These are phyloP conservation scores for Coemansia reversa DNA, from an alignment of 192 early-diverging fungal species.

Conservation along the genomic window DNA sequence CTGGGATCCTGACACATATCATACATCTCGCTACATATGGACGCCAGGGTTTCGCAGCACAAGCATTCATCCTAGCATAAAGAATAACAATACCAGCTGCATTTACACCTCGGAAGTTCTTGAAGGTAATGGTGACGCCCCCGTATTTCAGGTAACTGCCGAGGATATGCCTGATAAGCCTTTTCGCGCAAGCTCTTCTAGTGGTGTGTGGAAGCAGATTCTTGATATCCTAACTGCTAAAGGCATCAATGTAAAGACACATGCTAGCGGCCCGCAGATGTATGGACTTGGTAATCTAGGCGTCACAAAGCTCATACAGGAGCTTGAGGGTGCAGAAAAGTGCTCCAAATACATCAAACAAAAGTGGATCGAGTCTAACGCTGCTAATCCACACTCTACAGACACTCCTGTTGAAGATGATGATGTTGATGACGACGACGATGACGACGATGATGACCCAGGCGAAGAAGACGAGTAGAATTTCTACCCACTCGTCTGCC, in stretches of 20 bases:
- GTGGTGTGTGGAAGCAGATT: constrained; percentile 70
- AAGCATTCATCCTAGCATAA: constrained; percentile 61
- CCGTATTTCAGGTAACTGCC: constrained; percentile 67
- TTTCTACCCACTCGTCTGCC: too few relatives aligned
- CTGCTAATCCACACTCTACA: not conserved
- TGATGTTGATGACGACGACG: constrained; percentile 1
- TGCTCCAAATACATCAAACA: constrained; percentile 50
- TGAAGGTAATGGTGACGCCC: constrained; percentile 58
- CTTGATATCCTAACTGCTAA: constrained; percentile 60
- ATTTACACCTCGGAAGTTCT: constrained; percentile 67
- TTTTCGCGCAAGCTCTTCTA: constrained; percentile 63
- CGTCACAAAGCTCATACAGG: constrained; percentile 72
- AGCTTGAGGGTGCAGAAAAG: constrained; percentile 44
- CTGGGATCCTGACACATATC: constrained; percentile 62
- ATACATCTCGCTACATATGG: constrained; percentile 70
- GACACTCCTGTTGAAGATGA: constrained; percentile 4
- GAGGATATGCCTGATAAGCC: constrained; percentile 62
- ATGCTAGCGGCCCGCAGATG: constrained; percentile 72
- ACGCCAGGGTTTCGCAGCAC: constrained; percentile 67
- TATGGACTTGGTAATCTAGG: constrained; percentile 65
- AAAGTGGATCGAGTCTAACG: constrained; percentile 32
- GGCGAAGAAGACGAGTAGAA: not conserved
- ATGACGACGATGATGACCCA: not conserved
- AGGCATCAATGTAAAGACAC: constrained; percentile 67
- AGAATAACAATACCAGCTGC: constrained; percentile 53